These are phyloP conservation scores for Amaranthus hypochondriacus DNA, from an alignment of 148 eudicot genomes.

Conservation along the genomic window DNA sequence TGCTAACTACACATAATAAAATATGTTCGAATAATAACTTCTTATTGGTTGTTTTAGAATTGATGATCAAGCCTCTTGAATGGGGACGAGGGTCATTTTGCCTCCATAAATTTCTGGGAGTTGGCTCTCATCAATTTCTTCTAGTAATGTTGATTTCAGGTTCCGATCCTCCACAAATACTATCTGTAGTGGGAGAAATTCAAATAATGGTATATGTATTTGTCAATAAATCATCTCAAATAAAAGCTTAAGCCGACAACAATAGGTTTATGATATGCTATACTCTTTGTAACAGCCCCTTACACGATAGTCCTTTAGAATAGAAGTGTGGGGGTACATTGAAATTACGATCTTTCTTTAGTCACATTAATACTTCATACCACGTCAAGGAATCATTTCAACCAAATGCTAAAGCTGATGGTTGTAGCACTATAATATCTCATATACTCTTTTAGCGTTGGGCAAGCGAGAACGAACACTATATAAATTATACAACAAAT, in stretches of 20 bases:
- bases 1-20: too few species aligned
- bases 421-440: background rate
- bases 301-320: too few species aligned
- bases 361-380: too few species aligned
- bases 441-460: background rate
- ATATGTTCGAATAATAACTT: too few species aligned
- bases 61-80: constrained; percentile 36
- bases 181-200: constrained; percentile 36
- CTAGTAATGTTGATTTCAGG: constrained; percentile 55
- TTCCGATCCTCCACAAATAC: constrained; percentile 60
- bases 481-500: background rate
- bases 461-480: background rate
- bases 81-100: constrained; percentile 54
- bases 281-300: too few species aligned
- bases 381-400: too few species aligned
- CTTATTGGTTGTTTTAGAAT: background rate
- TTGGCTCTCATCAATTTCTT: constrained; percentile 80
- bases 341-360: too few species aligned
- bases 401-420: background rate
- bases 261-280: too few species aligned
- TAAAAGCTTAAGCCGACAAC: too few species aligned
- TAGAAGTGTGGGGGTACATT: too few species aligned
- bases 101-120: constrained; percentile 86
- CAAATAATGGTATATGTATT: background rate
- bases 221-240: too few species aligned